Conservation (phyloP, 2,329 filamentous ascomycete species). For the Ophioceras dolichostomum region DNA sequence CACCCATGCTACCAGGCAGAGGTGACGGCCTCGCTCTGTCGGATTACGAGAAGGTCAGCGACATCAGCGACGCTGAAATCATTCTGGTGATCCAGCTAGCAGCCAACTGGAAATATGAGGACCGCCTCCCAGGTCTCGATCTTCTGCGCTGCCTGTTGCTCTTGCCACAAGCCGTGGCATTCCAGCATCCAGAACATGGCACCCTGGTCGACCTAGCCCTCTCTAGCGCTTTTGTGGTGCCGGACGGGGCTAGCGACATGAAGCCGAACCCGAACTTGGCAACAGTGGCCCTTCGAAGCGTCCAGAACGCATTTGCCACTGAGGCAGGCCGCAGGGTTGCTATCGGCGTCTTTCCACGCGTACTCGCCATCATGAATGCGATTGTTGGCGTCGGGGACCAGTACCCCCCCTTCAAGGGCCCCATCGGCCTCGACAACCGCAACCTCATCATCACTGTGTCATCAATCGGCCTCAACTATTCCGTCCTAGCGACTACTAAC, state of each 20-base stretch:
- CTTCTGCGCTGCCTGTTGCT: slow-evolving; percentile 73
- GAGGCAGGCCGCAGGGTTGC: slow-evolving; percentile 56
- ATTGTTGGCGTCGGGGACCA: slow-evolving; percentile 33
- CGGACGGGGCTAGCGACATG: slow-evolving; percentile 11
- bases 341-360: slow-evolving; percentile 42
- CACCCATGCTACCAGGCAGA: too few species aligned
- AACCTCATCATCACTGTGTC: slow-evolving; percentile 75
- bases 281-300: slow-evolving; percentile 73
- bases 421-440: slow-evolving; percentile 49
- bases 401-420: slow-evolving; percentile 25
- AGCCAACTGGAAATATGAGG: slow-evolving; percentile 67
- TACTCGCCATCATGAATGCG: slow-evolving; percentile 50
- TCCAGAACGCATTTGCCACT: slow-evolving; percentile 76
- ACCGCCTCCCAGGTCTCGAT: slow-evolving; percentile 75
- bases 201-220: neutral
- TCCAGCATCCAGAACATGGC: slow-evolving; percentile 16
- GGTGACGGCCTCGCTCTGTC: too few species aligned
- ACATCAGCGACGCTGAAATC: slow-evolving; percentile 36
- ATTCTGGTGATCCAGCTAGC: slow-evolving; percentile 58
- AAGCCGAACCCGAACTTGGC: slow-evolving; percentile 27
- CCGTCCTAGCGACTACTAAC: slow-evolving; percentile 49
- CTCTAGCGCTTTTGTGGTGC: neutral
- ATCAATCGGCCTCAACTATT: slow-evolving; percentile 74
- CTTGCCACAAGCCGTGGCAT: slow-evolving; percentile 52
- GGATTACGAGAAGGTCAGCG: too few species aligned